Conservation (phyloP, 2,329 filamentous ascomycete genomes). For the Stromatinia cepivora region DNA sequence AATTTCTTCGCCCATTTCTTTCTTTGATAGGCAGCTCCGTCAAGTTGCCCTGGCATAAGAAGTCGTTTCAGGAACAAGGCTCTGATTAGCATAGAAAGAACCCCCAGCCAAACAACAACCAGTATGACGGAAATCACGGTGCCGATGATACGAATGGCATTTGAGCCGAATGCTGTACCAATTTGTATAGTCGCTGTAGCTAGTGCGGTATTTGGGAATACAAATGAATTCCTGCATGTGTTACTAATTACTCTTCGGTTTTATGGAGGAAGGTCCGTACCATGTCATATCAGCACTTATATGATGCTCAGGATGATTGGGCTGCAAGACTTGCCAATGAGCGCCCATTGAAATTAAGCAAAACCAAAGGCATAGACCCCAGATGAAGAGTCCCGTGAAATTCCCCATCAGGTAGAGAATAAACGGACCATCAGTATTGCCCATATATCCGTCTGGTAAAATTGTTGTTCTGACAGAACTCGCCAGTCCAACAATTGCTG, state of each 20-base stretch:
- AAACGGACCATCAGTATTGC: constrained; percentile 45
- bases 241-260: constrained; percentile 48
- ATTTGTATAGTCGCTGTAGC: constrained; percentile 73
- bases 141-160: constrained; percentile 64
- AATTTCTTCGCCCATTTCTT: constrained; percentile 19
- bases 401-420: constrained; percentile 53
- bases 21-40: constrained; percentile 26
- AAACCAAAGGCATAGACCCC: constrained; percentile 82
- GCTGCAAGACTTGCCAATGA: constrained; percentile 64
- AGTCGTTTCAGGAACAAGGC: constrained; percentile 67
- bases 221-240: constrained; percentile 65
- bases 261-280: constrained; percentile 48
- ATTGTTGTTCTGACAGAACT: constrained; percentile 39
- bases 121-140: constrained; percentile 66
- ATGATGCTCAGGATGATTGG: constrained; percentile 47
- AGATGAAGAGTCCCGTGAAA: constrained; percentile 75
- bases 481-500: constrained; percentile 51
- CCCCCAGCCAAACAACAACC: constrained; percentile 65
- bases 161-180: constrained; percentile 59
- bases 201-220: constrained; percentile 50
- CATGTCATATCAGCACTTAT: constrained; percentile 83
- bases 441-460: constrained; percentile 48
- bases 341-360: constrained; percentile 78
- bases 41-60: constrained; percentile 63
- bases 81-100: constrained; percentile 69